Conservation (phyloP, 148 eudicot genomes). For the Cornus kousa region DNA sequence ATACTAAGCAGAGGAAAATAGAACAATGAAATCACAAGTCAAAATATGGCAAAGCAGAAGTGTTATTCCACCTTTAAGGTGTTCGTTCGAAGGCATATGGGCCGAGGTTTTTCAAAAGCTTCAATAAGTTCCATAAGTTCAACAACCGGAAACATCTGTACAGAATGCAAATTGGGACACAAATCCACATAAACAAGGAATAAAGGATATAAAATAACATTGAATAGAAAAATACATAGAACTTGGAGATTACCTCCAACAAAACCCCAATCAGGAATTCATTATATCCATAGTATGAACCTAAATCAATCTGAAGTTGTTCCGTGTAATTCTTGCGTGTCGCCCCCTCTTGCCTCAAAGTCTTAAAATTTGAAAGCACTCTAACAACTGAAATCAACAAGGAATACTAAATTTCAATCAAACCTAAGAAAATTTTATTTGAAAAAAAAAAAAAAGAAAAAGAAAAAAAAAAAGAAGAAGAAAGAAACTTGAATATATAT, state of each 20-base stretch:
- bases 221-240: neutral
- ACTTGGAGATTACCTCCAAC: constrained; percentile 56
- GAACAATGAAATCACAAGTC: neutral
- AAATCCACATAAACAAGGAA: neutral
- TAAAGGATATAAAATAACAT: neutral
- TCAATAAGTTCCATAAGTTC: constrained; percentile 90
- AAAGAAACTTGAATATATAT: neutral
- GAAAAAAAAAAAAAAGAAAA: neutral
- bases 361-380: constrained; percentile 68
- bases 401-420: neutral
- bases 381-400: constrained; percentile 47
- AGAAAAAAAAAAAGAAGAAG: neutral
- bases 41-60: neutral
- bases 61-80: constrained; percentile 68
- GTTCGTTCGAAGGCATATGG: constrained; percentile 76
- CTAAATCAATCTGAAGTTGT: constrained; percentile 70
- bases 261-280: constrained; percentile 74
- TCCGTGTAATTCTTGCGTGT: constrained; percentile 71
- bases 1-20: constrained; percentile 3
- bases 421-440: neutral
- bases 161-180: constrained; percentile 4
- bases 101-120: constrained; percentile 95
- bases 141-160: constrained; percentile 79
- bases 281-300: constrained; percentile 87
- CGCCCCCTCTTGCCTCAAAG: constrained; percentile 65